Evolutionary conservation across 495 filamentous ascomycete genomes (phyloP), one percentile per base, ranked within the genome.

Genomic region (Lasiosphaeria miniovina): DNA sequence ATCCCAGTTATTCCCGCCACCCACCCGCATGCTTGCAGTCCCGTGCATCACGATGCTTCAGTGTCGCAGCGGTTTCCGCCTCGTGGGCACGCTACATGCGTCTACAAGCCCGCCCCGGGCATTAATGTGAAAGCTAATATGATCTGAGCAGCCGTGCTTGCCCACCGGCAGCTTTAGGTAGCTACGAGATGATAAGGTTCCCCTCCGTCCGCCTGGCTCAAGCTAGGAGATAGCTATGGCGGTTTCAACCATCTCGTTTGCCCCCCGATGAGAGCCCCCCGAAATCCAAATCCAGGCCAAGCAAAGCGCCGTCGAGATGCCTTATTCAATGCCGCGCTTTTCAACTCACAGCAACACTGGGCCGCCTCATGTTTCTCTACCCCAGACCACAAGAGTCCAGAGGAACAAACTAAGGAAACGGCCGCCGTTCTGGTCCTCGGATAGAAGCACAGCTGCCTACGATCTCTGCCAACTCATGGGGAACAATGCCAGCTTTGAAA

Each of bases 341-440:
- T 54, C 24, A 6, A n/a, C 12, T 17, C 38, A 51, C 24, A 49
- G 50, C 31, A 50, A 45, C 7, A 14, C 50, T 8, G 31, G 38
- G 12, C 5, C 43, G 12, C 4, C 7, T 46, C 4, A 11, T 46
- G 5, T 43, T 31, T 45, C 11, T 15, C 34, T 17, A 14, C 12
- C 12, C 33, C 8, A 41, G n/a, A 6, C 10, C 43, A 38, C 24
- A 24, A 31, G 49, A 32, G 48, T 31, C 43, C 58, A 31, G n/a
- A 58, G 61, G 34, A 62, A 59, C 34, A 64, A 57, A 34, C 58
- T 64, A 31, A 56, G 38, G 9, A 64, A 62, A 59, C 54, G 40
- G 36, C 49, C 43, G 9, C 60, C 60, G 11, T 48, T 36, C 8
- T 43, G 32, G 0, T 59, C 33, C 38, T 6, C 49, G 7, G 34